Conservation (phyloP, 73 alveolate species). For the Stentor coeruleus region DNA sequence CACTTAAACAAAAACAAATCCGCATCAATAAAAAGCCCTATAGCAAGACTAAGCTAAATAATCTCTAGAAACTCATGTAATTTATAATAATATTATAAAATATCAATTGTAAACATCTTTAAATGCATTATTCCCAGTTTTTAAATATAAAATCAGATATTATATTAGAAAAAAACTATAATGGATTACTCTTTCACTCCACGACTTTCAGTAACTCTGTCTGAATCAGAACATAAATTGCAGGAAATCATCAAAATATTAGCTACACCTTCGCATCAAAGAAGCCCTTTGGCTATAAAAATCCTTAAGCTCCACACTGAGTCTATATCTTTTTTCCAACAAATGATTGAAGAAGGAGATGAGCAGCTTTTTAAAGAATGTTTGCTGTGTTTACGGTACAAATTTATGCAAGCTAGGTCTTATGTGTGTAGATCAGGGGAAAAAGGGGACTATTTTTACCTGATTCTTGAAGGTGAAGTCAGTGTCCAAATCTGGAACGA, state of each 20-base stretch:
- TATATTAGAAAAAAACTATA: too few species aligned
- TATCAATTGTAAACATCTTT: too few species aligned
- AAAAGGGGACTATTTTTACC: slow-evolving; percentile 46
- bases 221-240: not conserved
- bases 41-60: too few species aligned
- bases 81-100: too few species aligned
- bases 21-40: too few species aligned
- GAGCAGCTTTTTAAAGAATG: not conserved
- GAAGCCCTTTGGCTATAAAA: not conserved
- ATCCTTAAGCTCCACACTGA: not conserved
- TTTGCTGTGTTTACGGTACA: not conserved
- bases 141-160: too few species aligned
- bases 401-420: not conserved
- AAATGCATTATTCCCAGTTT: too few species aligned
- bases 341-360: not conserved
- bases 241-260: not conserved
- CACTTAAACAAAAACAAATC: too few species aligned
- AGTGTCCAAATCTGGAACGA: slow-evolving; percentile 36
- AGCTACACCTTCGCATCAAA: not conserved
- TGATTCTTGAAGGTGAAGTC: slow-evolving; percentile 46
- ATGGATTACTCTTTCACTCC: not conserved
- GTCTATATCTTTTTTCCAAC: not conserved
- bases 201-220: not conserved
- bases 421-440: slow-evolving; percentile 20
- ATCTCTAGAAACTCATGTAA: too few species aligned